A percentile compares a stretch with the other conserved stretches of the same genome.
Evolutionary conservation across 2,329 filamentous ascomycete species (phyloP).

Genomic region (Fusarium pseudoanthophilum): DNA sequence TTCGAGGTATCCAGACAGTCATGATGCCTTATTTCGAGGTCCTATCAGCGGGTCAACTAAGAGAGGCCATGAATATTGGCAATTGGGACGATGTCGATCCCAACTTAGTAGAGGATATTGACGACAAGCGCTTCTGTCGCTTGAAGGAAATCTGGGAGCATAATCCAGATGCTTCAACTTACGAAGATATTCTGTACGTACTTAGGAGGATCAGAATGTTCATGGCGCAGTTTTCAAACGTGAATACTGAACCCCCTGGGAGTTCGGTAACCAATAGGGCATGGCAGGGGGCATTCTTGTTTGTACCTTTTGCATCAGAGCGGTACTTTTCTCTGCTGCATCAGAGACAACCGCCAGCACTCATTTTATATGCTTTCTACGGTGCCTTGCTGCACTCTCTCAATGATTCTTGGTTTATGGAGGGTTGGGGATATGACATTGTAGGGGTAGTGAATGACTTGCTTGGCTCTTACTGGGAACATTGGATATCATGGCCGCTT

Average conservation of each 20-base stretch:
- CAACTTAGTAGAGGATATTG: accelerated
- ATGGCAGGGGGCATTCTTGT: background rate
- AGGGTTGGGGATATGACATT: slow-evolving; percentile 17
- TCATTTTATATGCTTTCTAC: slow-evolving; percentile 2
- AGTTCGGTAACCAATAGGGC: background rate
- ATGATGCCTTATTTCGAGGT: accelerated
- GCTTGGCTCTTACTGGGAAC: slow-evolving; percentile 4
- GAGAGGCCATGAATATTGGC: background rate
- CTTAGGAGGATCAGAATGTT: slow-evolving; percentile 3
- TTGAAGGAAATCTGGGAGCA: background rate
- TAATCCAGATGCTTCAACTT: background rate
- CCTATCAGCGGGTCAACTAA: background rate
- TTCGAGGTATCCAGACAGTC: background rate
- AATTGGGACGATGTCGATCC: background rate
- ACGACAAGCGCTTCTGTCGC: background rate
- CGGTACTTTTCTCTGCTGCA: background rate
- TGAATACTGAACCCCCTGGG: background rate
- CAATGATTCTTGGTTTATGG: slow-evolving; percentile 6
- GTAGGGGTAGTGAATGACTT: background rate
- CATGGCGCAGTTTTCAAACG: background rate
- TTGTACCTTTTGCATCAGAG: background rate
- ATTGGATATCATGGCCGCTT: slow-evolving; percentile 15
- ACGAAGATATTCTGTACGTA: background rate
- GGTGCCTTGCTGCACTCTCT: slow-evolving; percentile 1
- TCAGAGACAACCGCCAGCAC: slow-evolving; percentile 1